Evolutionary conservation across 306 rosid genomes (phyloP).

Genomic region (Acmispon strigosus): DNA sequence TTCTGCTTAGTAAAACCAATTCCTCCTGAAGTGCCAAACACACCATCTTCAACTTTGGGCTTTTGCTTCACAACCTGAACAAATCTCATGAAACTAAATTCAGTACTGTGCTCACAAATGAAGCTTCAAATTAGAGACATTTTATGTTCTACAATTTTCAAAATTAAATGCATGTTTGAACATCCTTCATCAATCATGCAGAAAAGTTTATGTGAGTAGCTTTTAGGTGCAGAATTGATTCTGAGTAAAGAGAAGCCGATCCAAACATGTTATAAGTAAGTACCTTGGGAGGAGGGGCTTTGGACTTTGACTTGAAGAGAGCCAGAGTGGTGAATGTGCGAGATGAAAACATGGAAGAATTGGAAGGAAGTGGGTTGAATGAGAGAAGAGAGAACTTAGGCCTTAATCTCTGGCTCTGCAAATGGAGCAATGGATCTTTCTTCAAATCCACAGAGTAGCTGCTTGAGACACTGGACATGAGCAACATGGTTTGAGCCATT

Average conservation of each 20-base stretch:
- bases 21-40: slow-evolving; percentile 97
- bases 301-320: slow-evolving; percentile 75
- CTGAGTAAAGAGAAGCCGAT: too few species aligned
- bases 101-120: neutral
- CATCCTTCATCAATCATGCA: too few species aligned
- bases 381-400: slow-evolving; percentile 45
- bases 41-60: slow-evolving; percentile 83
- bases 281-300: slow-evolving; percentile 73
- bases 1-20: slow-evolving; percentile 95
- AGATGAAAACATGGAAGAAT: slow-evolving; percentile 21
- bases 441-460: slow-evolving; percentile 45
- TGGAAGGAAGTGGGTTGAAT: slow-evolving; percentile 39
- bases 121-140: neutral
- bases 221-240: too few species aligned
- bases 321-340: slow-evolving; percentile 45
- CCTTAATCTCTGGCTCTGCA: slow-evolving; percentile 49
- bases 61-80: slow-evolving; percentile 54
- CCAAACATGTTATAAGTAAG: neutral
- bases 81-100: neutral
- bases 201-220: too few species aligned
- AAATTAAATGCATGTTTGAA: too few species aligned
- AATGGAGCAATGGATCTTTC: slow-evolving; percentile 49
- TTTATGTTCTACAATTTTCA: too few species aligned
- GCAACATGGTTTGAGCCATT: slow-evolving; percentile 91
- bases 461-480: slow-evolving; percentile 59